Percentiles rank a stretch among this genome's conserved stretches.
Evolutionary conservation across 768 basidiomycete genomes (phyloP).

Genomic region (Panus rudis): DNA sequence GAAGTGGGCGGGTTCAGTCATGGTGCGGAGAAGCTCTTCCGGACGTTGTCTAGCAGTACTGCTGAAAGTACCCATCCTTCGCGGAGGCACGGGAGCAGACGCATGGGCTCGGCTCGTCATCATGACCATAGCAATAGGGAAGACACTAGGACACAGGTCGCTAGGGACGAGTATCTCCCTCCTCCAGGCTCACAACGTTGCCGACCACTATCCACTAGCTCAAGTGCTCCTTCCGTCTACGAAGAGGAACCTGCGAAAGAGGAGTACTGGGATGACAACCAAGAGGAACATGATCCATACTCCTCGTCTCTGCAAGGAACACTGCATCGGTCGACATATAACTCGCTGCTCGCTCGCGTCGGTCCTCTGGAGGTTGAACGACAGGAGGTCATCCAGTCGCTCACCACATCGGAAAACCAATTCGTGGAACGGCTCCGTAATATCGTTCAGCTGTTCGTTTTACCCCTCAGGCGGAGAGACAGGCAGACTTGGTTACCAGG

Average conservation of each 20-base stretch:
- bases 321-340: constrained; percentile 18
- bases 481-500: constrained; percentile 75
- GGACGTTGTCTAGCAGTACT: constrained; percentile 25
- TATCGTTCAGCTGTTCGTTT: constrained; percentile 67
- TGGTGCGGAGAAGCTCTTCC: constrained; percentile 45
- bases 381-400: constrained; percentile 61
- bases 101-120: background rate
- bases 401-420: constrained; percentile 58
- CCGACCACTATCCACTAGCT: constrained; percentile 3
- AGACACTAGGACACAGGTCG: too few species aligned
- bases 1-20: constrained; percentile 30
- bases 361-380: constrained; percentile 50
- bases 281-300: background rate
- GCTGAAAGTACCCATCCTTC: background rate
- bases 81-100: constrained; percentile 5
- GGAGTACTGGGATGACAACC: background rate
- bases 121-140: too few species aligned
- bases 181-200: background rate
- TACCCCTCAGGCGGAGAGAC: constrained; percentile 68
- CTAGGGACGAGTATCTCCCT: background rate
- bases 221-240: constrained; percentile 12
- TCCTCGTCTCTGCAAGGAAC: background rate
- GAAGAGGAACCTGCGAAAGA: constrained; percentile 4
- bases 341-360: constrained; percentile 30
- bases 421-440: constrained; percentile 63